A percentile compares a stretch with the other conserved stretches of the same genome.
These are phyloP conservation scores for Boletus semigastroideus DNA, from an alignment of 1,284 basidiomycete species.

Conservation along the genomic window DNA sequence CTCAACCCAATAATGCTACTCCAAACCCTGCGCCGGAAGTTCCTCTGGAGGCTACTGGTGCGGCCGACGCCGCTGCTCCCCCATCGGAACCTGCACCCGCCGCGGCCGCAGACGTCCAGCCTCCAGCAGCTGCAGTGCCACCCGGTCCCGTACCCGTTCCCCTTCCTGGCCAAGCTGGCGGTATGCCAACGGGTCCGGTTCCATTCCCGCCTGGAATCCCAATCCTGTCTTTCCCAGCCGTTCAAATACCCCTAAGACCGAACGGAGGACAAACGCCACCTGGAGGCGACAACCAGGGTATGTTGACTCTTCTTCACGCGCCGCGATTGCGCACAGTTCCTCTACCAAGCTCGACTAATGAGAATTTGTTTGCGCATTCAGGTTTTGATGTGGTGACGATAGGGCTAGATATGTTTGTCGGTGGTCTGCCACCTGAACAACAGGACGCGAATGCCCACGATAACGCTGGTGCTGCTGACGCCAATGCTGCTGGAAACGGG, in stretches of 20 bases:
- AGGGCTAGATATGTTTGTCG: conserved; percentile 34
- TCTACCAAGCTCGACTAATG: conserved; percentile 24
- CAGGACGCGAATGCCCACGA: conserved; percentile 8
- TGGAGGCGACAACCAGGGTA: conserved; percentile 21
- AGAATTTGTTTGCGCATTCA: conserved; percentile 1
- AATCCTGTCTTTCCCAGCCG: conserved; percentile 28
- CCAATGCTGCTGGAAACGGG: conserved; percentile 1
- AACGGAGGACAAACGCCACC: conserved; percentile 6
- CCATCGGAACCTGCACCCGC: conserved; percentile 3
- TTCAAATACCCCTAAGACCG: conserved; percentile 28
- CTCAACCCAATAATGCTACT: conserved; percentile 6
- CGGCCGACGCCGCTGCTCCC: neutral
- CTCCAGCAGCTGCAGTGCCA: conserved; percentile 1
- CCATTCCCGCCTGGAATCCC: conserved; percentile 27
- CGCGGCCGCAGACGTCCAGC: conserved; percentile 1
- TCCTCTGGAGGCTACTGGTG: conserved; percentile 3
- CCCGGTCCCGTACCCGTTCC: conserved; percentile 5
- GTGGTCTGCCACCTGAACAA: conserved; percentile 13
- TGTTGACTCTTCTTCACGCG: conserved; percentile 4
- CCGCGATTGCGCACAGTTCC: conserved; percentile 4
- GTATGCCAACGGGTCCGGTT: conserved; percentile 10
- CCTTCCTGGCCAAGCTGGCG: conserved; percentile 10
- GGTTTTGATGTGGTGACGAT: conserved; percentile 31
- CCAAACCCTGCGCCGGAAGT: conserved; percentile 7
- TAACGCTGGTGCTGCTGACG: conserved; percentile 5